Base-by-base conservation (phyloP, 1,139 yeast genomes). In the Candida frijolesensis region DNA sequence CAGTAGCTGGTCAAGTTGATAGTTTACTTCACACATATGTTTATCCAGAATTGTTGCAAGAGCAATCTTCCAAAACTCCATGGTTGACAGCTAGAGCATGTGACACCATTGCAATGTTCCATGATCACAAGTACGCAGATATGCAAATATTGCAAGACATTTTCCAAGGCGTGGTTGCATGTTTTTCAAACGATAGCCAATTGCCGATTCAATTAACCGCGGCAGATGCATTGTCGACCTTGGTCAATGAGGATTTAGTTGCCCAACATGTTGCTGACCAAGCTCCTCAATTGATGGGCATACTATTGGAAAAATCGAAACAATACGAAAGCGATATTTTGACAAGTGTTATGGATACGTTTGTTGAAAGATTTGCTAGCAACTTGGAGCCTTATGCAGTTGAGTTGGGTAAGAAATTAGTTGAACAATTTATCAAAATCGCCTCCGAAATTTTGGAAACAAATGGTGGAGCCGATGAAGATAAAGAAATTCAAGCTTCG, bases 51-150 rank as follows among this genome's bases (percentile, higher is more conserved):
- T 53, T 56, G 32, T 67, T 76, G 51, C 61, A 68, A 1, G 70
- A 65, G 19, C 68, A 67, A 47, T 64, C 72, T 1, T 48, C 63
- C 10, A 62, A 61, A 27, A 63, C 69, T 30, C 80, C 80, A 19
- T 81, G 79, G 78, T 69, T 81, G 51, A 76, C 81, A 38, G 82
- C 84, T 2, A 70, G 84, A 59, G 83, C 84, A 16, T 79, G 84
- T 62, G 84, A 80, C 57, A 78, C 83, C 10, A 62, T 80, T 49
- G 80, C 84, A 4, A 69, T 78, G 66, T 76, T 78, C 51, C 60
- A 64, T 29, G 70, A 72, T 56, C 64, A 65, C 46, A 65, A 67
- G 38, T 80, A 74, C 55, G 58, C 64, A 29, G 81, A 79, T 54
- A 63, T 65, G 47, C 62, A 68, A 42, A 69, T 78, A 3, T 69